Conservation (phyloP, 2,329 filamentous ascomycete species). For the Chaetomiaceae sp. region DNA sequence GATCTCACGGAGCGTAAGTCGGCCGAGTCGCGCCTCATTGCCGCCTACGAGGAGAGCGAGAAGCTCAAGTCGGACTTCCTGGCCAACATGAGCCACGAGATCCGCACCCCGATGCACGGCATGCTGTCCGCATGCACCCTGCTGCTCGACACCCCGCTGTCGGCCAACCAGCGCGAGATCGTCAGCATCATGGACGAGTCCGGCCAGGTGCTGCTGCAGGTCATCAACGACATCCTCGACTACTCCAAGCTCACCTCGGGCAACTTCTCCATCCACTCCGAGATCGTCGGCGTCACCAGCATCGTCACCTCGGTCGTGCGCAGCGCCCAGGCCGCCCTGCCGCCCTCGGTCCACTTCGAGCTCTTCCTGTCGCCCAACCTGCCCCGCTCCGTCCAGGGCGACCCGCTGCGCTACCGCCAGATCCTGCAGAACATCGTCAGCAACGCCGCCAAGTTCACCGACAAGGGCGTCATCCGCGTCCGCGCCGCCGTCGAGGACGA, state of each 20-base stretch:
- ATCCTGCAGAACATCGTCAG: conserved; percentile 56
- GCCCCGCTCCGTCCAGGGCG: conserved; percentile 46
- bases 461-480: conserved; percentile 46
- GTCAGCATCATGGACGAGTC: conserved; percentile 54
- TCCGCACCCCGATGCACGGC: conserved; percentile 59
- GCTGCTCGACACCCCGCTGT: conserved; percentile 48
- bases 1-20: conserved; percentile 51
- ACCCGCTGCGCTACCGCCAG: conserved; percentile 55
- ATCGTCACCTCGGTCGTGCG: conserved; percentile 45
- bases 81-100: conserved; percentile 59
- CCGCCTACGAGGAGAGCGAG: conserved; percentile 56
- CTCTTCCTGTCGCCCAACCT: conserved; percentile 39
- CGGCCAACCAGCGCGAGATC: conserved; percentile 49
- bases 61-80: conserved; percentile 56
- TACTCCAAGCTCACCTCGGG: conserved; percentile 57
- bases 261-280: conserved; percentile 50
- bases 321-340: conserved; percentile 41
- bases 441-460: conserved; percentile 58
- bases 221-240: conserved; percentile 63
- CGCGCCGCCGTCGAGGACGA: conserved; percentile 35
- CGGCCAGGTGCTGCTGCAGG: conserved; percentile 49
- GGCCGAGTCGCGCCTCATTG: conserved; percentile 48
- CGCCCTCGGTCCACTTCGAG: conserved; percentile 41
- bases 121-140: conserved; percentile 54
- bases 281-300: conserved; percentile 42